Evolutionary conservation across 306 rosid species (phyloP), one percentile per base, ranked within the genome.

Genomic region (Echinosophora koreensis): DNA sequence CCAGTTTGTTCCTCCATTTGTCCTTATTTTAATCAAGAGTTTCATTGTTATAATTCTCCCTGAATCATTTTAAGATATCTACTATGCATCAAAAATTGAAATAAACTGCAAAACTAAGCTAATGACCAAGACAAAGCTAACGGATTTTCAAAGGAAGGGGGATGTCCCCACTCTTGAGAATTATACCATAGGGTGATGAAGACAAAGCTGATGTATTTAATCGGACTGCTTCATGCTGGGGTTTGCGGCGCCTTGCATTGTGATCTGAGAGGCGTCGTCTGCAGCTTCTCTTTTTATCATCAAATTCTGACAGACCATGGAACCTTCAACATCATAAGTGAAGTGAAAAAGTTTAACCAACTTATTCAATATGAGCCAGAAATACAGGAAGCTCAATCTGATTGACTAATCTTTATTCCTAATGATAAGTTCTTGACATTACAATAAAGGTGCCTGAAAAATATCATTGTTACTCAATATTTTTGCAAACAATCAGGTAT

Each of bases 231-330:
- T 86, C 88, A 22, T 86, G 81, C 66, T 77, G 97, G 39, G 95
- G 92, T 85, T 94, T 94, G 75, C 97, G 98, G 27, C 98, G 98
- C 87, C 98, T 90, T 71, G 98, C 97, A 82, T 94, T 94, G 77
- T 94, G 98, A 90, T 94, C 94, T 16, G 87, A 90, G 51, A 94
- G 98, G 73, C 97, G 97, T n/a, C 83, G 88, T 55, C 97, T 91
- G 81, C 97, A 94, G 86, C 97, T 94, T 86, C 98, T 90, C 83
- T 94, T 94, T 77, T 87, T 87, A 22, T 89, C 95, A 80, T 94
- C 98, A 76, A 94, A 94, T 74, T 90, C 98, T 18, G 90, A 85
- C 52, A 90, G 86, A 73, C 85, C 84, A 69, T 94, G 98, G 87
- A 94, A 94, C 97, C 98, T 94, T 89, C 72, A 67, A 65, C 66